phyloP scores from a whole-genome alignment of 176 grass and related monocot species.

The Ensete glaucum region DNA sequence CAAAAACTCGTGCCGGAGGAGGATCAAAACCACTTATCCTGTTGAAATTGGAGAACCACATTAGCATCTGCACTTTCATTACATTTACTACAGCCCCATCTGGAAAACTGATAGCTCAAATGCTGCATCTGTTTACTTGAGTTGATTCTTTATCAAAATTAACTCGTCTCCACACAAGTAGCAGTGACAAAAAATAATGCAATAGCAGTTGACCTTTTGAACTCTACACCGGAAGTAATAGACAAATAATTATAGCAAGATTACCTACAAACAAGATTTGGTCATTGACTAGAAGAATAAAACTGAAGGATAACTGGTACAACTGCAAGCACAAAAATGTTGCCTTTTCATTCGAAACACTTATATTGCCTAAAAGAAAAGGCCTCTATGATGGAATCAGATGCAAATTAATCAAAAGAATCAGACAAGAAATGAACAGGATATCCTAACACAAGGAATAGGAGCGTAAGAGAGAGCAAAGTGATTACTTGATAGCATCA shows the following conservation, averaged over 20 bases:
- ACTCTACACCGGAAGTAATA: neutral
- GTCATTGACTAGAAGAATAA: too few species aligned
- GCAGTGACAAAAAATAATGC: neutral
- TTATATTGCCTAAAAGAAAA: too few species aligned
- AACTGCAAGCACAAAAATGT: neutral
- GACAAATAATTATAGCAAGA: neutral
- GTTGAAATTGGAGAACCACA: slow-evolving; percentile 9
- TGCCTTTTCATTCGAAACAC: too few species aligned
- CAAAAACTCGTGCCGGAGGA: slow-evolving; percentile 77
- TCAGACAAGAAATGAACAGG: neutral
- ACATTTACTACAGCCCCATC: neutral
- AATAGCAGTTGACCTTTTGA: neutral
- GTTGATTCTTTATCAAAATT: neutral
- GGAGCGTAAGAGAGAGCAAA: neutral
- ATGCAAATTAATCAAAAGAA: neutral
- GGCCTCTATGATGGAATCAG: too few species aligned
- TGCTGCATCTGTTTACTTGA: neutral
- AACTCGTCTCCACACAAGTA: neutral
- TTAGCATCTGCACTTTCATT: neutral
- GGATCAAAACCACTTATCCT: slow-evolving; percentile 78
- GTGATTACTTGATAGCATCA: slow-evolving; percentile 58
- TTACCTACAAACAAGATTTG: neutral
- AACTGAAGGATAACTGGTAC: neutral
- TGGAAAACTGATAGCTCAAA: neutral
- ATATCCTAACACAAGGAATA: neutral